A percentile compares a stretch with the other conserved stretches of the same genome.
These are phyloP conservation scores for Huntiella bhutanensis DNA, from an alignment of 2,329 filamentous ascomycete genomes.

Conservation along the genomic window DNA sequence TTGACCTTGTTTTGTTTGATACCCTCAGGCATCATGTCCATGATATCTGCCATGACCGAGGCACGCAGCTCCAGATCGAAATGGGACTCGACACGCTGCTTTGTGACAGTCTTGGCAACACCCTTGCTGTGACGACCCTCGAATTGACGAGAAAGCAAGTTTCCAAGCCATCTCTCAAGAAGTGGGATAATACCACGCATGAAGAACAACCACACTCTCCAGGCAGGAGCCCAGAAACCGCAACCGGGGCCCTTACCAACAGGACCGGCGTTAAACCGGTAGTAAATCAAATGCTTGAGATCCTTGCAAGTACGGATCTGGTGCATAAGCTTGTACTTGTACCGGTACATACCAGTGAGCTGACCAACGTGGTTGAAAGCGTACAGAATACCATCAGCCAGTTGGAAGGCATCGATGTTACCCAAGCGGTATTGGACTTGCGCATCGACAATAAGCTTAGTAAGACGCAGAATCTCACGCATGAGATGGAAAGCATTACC, in stretches of 20 bases:
- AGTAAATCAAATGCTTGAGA: slow-evolving; percentile 97
- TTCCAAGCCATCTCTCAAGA: slow-evolving; percentile 91
- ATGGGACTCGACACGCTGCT: slow-evolving; percentile 96
- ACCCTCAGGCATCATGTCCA: slow-evolving; percentile 99
- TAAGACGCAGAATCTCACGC: slow-evolving; percentile 89
- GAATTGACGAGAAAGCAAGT: slow-evolving; percentile 89
- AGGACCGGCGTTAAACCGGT: slow-evolving; percentile 90
- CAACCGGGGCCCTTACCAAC: slow-evolving; percentile 96
- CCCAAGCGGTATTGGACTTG: slow-evolving; percentile 95
- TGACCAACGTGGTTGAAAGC: slow-evolving; percentile 98
- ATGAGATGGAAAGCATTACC: slow-evolving; percentile 98
- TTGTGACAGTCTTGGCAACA: slow-evolving; percentile 96
- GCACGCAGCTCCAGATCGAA: slow-evolving; percentile 94
- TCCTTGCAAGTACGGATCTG: slow-evolving; percentile 99
- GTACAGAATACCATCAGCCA: slow-evolving; percentile 96
- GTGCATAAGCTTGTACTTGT: slow-evolving; percentile 99
- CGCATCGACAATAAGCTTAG: slow-evolving; percentile 93
- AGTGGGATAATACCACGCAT: slow-evolving; percentile 96
- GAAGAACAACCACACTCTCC: slow-evolving; percentile 98
- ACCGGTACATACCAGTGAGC: slow-evolving; percentile 96
- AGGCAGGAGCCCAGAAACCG: slow-evolving; percentile 97
- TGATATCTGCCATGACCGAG: slow-evolving; percentile 95
- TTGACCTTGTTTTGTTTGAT: slow-evolving; percentile 99
- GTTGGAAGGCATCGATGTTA: slow-evolving; percentile 96
- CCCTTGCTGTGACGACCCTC: slow-evolving; percentile 97